Evolutionary conservation across 208 protist genomes (phyloP).

Genomic region (Naegleria fowleri): DNA sequence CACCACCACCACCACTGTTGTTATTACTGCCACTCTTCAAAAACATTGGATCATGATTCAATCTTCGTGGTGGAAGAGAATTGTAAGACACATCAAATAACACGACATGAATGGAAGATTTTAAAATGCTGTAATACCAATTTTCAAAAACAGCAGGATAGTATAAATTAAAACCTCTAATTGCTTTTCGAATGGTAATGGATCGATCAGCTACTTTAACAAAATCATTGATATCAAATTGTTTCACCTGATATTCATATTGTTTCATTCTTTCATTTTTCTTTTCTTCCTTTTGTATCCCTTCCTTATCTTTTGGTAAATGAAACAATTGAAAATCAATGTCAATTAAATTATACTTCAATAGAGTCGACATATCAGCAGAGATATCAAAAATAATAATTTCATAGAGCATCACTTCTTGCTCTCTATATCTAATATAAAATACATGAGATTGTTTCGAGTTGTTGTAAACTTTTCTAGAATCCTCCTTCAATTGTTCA

Average conservation of each 20-base stretch:
- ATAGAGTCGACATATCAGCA: background rate
- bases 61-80: background rate
- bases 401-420: background rate
- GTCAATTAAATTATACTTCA: conserved; percentile 6
- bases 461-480: background rate
- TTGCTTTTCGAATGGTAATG: background rate
- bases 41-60: background rate
- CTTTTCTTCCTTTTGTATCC: background rate
- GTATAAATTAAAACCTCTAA: background rate
- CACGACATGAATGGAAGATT: background rate
- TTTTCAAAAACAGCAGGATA: background rate
- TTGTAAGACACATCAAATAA: background rate
- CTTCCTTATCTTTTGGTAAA: background rate
- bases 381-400: background rate
- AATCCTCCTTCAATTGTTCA: background rate
- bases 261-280: background rate
- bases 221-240: background rate
- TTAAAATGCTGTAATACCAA: background rate
- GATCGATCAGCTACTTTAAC: background rate
- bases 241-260: background rate
- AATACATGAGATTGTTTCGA: background rate
- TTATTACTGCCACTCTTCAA: no score
- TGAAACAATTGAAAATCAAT: background rate
- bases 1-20: no score
- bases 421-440: background rate